These are phyloP conservation scores for Kwoniella sp. DNA, from an alignment of 768 basidiomycete genomes.

Conservation along the genomic window DNA sequence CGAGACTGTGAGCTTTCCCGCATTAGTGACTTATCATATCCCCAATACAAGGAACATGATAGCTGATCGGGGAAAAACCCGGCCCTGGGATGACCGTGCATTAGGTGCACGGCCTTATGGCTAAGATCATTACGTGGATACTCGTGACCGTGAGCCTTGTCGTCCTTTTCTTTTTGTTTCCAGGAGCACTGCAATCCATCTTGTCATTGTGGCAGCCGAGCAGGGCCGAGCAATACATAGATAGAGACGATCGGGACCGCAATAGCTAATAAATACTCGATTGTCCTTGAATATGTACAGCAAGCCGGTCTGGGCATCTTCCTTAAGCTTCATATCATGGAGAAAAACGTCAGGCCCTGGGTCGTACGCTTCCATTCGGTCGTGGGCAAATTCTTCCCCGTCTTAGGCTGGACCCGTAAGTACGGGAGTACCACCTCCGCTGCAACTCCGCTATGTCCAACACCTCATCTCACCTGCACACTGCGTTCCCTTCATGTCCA, in stretches of 20 bases:
- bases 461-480: neutral
- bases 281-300: too few relatives aligned
- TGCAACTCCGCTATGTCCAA: neutral
- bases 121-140: conserved; percentile 66
- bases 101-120: conserved; percentile 67
- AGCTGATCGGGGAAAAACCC: too few relatives aligned
- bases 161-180: too few relatives aligned
- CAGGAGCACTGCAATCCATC: too few relatives aligned
- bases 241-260: neutral
- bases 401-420: conserved; percentile 76
- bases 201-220: neutral
- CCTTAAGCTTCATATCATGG: conserved; percentile 87
- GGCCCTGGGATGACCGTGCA: too few relatives aligned
- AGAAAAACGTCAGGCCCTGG: conserved; percentile 69
- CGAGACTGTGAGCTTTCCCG: conserved; percentile 60
- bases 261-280: too few relatives aligned
- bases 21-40: neutral
- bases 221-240: too few relatives aligned
- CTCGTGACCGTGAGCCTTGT: conserved; percentile 57
- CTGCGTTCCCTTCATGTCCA: neutral
- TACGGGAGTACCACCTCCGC: neutral
- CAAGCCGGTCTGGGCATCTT: conserved; percentile 81
- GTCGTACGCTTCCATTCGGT: conserved; percentile 72
- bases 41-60: neutral
- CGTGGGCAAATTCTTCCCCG: conserved; percentile 80